Conservation (phyloP, 352 stramenopile genomes). For the Pythium aquatile region DNA sequence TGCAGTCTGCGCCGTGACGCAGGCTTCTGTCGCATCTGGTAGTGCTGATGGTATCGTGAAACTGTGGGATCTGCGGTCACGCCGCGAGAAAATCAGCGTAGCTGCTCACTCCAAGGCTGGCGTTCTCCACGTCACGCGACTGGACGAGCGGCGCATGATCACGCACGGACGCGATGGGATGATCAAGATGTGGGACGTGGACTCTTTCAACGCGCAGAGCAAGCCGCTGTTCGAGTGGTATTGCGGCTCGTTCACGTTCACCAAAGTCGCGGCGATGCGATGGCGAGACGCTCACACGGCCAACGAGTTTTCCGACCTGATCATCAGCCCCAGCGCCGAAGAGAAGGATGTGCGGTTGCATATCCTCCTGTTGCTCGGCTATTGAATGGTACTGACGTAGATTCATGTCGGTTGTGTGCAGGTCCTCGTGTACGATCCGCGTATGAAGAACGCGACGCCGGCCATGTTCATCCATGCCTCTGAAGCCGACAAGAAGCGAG, state of each 20-base stretch:
- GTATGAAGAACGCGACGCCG: slow-evolving; percentile 13
- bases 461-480: slow-evolving; percentile 19
- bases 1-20: slow-evolving; percentile 46
- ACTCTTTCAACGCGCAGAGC: not conserved
- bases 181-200: slow-evolving; percentile 57
- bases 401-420: slow-evolving; percentile 3
- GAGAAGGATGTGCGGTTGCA: slow-evolving; percentile 24
- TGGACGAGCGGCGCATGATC: slow-evolving; percentile 35
- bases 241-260: slow-evolving; percentile 38
- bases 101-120: slow-evolving; percentile 69
- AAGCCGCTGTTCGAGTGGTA: slow-evolving; percentile 22
- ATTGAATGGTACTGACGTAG: not conserved
- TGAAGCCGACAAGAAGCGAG: slow-evolving; percentile 21
- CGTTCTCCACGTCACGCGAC: slow-evolving; percentile 47
- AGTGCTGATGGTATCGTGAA: slow-evolving; percentile 65
- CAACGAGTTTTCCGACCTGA: slow-evolving; percentile 6
- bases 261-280: slow-evolving; percentile 28
- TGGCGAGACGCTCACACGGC: slow-evolving; percentile 5
- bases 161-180: slow-evolving; percentile 75
- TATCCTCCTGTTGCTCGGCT: too few relatives aligned
- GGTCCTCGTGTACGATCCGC: slow-evolving; percentile 27
- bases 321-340: slow-evolving; percentile 24
- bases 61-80: slow-evolving; percentile 66
- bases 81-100: slow-evolving; percentile 42
- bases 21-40: slow-evolving; percentile 44